Evolutionary conservation across 768 basidiomycete genomes (phyloP).

Genomic region (Boletus edulis): DNA sequence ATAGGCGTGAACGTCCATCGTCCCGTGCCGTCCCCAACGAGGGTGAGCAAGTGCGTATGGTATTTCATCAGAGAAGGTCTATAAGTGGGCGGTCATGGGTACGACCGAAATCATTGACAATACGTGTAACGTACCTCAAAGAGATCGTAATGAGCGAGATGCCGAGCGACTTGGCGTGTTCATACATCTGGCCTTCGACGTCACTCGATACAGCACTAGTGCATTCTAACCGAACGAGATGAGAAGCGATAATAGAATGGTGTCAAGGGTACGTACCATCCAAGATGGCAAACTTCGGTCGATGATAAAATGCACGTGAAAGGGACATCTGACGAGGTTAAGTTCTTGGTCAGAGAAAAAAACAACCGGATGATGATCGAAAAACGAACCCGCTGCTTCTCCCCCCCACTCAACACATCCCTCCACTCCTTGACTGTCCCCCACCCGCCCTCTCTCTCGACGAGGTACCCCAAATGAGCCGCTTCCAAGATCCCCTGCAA

Average conservation of each 20-base stretch:
- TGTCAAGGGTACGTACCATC: constrained; percentile 57
- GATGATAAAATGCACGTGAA: constrained; percentile 90
- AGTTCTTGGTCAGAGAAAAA: neutral
- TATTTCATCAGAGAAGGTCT: constrained; percentile 85
- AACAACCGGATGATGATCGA: neutral
- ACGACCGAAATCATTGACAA: neutral
- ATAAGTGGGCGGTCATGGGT: neutral
- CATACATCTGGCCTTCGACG: constrained; percentile 95
- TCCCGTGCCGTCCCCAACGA: constrained; percentile 69
- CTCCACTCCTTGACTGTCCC: constrained; percentile 92
- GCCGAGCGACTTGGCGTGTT: constrained; percentile 81
- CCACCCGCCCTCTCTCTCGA: constrained; percentile 88
- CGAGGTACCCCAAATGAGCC: constrained; percentile 83
- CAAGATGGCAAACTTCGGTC: constrained; percentile 77
- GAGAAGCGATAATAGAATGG: neutral
- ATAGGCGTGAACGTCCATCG: constrained; percentile 71
- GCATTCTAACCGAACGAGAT: constrained; percentile 56
- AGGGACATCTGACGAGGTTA: constrained; percentile 65
- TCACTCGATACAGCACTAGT: constrained; percentile 95
- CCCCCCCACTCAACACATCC: constrained; percentile 92
- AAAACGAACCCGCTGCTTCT: constrained; percentile 80
- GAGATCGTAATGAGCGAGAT: constrained; percentile 95
- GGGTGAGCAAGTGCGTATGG: constrained; percentile 81
- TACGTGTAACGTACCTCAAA: constrained; percentile 51
- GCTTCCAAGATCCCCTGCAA: constrained; percentile 74